Evolutionary conservation across 257 asterid genomes (phyloP).

Genomic region (Plantago elongata): DNA sequence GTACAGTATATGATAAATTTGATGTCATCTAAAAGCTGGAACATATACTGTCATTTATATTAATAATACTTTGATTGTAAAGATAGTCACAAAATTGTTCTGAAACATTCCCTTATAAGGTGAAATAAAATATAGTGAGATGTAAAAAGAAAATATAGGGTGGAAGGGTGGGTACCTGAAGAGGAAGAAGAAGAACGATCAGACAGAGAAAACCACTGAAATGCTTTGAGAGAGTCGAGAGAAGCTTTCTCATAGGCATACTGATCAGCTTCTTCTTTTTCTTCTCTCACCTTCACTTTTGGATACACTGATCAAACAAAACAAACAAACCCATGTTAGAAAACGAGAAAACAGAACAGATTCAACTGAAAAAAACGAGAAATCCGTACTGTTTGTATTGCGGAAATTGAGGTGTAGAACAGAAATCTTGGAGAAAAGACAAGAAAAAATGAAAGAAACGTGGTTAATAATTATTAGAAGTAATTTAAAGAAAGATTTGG

Average conservation of each 20-base stretch:
- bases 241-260: conserved; percentile 61
- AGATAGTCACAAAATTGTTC: too few species aligned
- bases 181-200: conserved; percentile 35
- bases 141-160: too few species aligned
- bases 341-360: conserved; percentile 11
- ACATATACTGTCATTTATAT: too few species aligned
- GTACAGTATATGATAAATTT: too few species aligned
- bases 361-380: neutral
- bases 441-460: too few species aligned
- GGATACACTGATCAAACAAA: conserved; percentile 58
- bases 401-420: neutral
- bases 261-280: conserved; percentile 62
- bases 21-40: too few species aligned
- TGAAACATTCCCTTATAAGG: too few species aligned
- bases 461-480: too few species aligned
- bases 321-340: conserved; percentile 27
- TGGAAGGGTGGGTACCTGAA: neutral
- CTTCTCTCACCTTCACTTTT: conserved; percentile 71
- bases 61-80: too few species aligned
- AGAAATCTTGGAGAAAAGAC: conserved; percentile 2
- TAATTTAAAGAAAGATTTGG: too few species aligned
- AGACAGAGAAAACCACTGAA: conserved; percentile 49
- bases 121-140: too few species aligned
- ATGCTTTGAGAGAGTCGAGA: conserved; percentile 61
- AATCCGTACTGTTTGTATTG: neutral